Base-by-base conservation (phyloP, 2,329 filamentous ascomycete genomes). In the Monascus ruber region DNA sequence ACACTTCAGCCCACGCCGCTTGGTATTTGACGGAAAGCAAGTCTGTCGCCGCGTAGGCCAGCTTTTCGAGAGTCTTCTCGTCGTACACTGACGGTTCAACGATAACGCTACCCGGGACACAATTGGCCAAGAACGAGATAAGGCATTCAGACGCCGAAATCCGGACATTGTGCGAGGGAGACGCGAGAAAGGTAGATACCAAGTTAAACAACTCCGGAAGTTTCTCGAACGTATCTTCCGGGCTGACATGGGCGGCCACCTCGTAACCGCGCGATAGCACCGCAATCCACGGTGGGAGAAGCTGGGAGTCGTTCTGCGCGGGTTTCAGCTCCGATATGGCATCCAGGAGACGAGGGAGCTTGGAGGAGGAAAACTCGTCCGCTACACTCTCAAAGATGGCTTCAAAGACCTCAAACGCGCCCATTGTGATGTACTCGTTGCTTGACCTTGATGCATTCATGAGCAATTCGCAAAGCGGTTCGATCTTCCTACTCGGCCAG, bases 401-500 rank as follows among this genome's bases (percentile, higher is more conserved):
- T 61, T 98, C 91, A 53, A 98, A 98, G 4, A 96, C 89, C 48
- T 95, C 89, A 52, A 98, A 95, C 0, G 88, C 84, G 7, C 85
- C 83, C 81, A 96, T 93, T 27, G 88, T 94, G 70, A 98, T 81
- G 60, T 89, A 94, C 59, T 96, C 88, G 59, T 93, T 95, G 60
- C 79, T 91, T 6, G 84, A 88, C 55, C 81, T 81, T 26, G 89
- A 89, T 45, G 96, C 94, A 49, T 80, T 79, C 49, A 98, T 76
- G 42, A 98, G 68, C 39, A 94, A 68, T 62, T 96, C 88, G 61
- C 88, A 95, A 28, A 98, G 69, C 2, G 82, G 72, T 64, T 98
- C 91, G 39, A 95, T 94, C 66, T 94, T 94, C 68, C 83, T 86
- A 68, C 83, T 94, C 1, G 91, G 91, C 91, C 91, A 98, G 37